Percentiles rank a stretch among this genome's conserved stretches.
Evolutionary conservation across 495 filamentous ascomycete genomes (phyloP).

Genomic region (Chaetomium cochliodes): DNA sequence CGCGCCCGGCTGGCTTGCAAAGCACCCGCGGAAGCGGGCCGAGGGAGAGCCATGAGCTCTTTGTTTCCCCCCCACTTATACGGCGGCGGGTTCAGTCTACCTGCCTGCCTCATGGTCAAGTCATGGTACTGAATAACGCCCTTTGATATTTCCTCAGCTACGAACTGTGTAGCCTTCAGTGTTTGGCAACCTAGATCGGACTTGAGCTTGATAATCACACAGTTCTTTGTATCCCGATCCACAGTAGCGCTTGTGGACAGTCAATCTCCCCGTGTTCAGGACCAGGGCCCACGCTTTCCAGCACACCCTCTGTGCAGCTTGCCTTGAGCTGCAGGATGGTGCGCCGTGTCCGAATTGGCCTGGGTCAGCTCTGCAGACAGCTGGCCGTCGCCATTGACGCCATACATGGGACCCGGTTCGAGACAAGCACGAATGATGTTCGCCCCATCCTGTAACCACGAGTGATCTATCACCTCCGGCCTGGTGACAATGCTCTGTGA

Average conservation of each 20-base stretch:
- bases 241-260: conserved; percentile 2
- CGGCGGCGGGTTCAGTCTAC: not conserved
- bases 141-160: not conserved
- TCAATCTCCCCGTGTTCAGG: not conserved
- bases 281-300: not conserved
- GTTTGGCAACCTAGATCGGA: not conserved
- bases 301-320: conserved; percentile 1
- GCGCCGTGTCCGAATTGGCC: conserved; percentile 4
- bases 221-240: not conserved
- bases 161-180: not conserved
- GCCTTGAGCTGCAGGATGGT: conserved; percentile 15
- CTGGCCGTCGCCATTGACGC: conserved; percentile 12
- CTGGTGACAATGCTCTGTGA: conserved; percentile 7
- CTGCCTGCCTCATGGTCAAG: not conserved
- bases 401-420: conserved; percentile 4
- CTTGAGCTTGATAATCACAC: not conserved
- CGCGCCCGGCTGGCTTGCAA: not conserved
- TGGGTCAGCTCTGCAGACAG: conserved; percentile 10
- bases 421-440: not conserved
- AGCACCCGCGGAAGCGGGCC: conserved; percentile 19
- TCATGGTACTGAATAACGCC: not conserved
- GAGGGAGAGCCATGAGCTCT: conserved; percentile 2
- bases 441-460: not conserved
- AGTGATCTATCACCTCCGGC: conserved; percentile 19
- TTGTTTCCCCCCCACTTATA: not conserved